These are phyloP conservation scores for Suillus brevipes DNA, from an alignment of 768 basidiomycete species.

Conservation along the genomic window DNA sequence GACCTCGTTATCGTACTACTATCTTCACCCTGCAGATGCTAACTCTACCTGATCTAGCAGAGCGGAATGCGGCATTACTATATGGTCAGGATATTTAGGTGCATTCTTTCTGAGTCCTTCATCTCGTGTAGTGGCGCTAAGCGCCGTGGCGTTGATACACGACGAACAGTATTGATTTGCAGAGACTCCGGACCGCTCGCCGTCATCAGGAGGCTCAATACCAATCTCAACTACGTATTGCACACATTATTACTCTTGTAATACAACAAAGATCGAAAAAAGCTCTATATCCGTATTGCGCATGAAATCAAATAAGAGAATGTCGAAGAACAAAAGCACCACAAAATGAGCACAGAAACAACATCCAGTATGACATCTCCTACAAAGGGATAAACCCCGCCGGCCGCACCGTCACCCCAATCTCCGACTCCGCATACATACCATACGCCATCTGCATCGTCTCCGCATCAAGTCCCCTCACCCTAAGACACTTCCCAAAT, in stretches of 20 bases:
- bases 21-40: neutral
- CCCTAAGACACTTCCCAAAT: conserved; percentile 71
- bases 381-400: conserved; percentile 25
- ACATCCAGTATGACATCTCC: neutral
- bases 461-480: conserved; percentile 63
- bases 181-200: neutral
- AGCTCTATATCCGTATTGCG: neutral
- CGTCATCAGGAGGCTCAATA: neutral
- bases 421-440: conserved; percentile 33
- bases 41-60: neutral
- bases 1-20: neutral
- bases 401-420: conserved; percentile 11
- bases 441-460: conserved; percentile 50
- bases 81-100: neutral
- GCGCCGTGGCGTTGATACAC: neutral
- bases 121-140: neutral
- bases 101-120: neutral
- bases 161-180: neutral
- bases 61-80: neutral
- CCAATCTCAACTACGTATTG: neutral
- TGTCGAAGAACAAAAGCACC: neutral
- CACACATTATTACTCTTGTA: neutral
- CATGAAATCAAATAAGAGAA: conserved; percentile 4
- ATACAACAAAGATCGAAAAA: conserved; percentile 4
- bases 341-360: neutral